Conservation (phyloP, 805 yeast species). For the Wickerhamiella allomyrinae region DNA sequence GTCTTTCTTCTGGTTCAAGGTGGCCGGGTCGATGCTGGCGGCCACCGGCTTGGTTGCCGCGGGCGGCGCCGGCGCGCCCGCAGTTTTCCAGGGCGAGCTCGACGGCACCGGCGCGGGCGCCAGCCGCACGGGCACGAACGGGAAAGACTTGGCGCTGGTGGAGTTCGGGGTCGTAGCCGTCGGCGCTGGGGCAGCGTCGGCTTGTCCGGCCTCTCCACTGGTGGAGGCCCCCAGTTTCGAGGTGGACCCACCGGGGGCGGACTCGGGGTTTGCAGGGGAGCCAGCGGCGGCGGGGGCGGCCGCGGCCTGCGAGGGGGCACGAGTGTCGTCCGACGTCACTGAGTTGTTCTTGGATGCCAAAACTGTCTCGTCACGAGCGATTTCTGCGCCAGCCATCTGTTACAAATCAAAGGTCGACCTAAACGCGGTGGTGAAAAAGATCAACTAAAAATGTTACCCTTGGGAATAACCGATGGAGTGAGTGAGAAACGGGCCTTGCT, state of each 20-base stretch:
- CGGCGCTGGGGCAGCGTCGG: background rate
- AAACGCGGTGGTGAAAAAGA: constrained; percentile 1
- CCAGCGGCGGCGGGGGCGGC: constrained; percentile 9
- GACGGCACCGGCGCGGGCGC: constrained; percentile 57
- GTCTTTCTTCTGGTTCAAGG: constrained; percentile 17
- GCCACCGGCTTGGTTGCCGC: constrained; percentile 5
- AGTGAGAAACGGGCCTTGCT: background rate
- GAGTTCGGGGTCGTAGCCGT: constrained; percentile 20
- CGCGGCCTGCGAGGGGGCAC: constrained; percentile 12
- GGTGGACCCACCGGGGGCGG: constrained; percentile 1
- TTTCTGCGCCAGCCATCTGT: constrained; percentile 1
- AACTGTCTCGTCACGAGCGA: background rate
- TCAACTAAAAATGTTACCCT: background rate
- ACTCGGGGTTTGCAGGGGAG: constrained; percentile 4
- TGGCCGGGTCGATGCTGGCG: constrained; percentile 6
- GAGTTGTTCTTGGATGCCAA: background rate
- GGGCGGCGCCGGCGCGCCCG: background rate
- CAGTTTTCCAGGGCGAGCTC: constrained; percentile 45
- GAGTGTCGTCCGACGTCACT: background rate
- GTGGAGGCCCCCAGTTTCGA: no score
- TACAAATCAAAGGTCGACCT: background rate
- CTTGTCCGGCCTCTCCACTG: no score
- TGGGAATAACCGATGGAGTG: background rate
- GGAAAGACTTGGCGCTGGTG: constrained; percentile 18
- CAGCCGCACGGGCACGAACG: constrained; percentile 19